Base-by-base conservation (phyloP, 2,329 filamentous ascomycete species). In the Chrysoporthe cubensis region DNA sequence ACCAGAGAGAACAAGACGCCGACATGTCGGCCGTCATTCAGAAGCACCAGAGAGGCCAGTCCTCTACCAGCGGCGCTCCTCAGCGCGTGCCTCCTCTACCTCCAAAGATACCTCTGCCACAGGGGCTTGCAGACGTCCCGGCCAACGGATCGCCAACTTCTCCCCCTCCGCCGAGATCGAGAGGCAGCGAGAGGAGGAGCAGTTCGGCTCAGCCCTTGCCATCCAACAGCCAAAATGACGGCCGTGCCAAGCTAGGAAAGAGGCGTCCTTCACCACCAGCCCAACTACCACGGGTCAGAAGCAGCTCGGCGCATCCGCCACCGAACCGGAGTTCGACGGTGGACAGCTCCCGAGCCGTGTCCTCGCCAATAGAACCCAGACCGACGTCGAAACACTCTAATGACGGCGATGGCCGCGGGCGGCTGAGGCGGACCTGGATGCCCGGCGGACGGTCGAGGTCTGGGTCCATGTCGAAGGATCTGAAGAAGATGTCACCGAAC, bases 381-480 rank as follows among this genome's bases (percentile, higher is more conserved):
- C 78, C 73, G 6, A 76, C 72, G 21, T 80, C 75, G 62, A 79
- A 71, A 61, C 64, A 74, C 42, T 75, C 79, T 8, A 78, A 78
- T 65, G 78, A 78, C n/a, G 72, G 67, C 16, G 75, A 78, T 46
- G 75, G 73, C 34, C 78, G 82, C 56, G 80, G 80, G n/a, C 80
- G 82, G 44, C 66, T 83, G n/a, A 80, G 85, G 40, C 81, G 79
- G 73, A 87, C 84, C 71, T 88, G 84, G 84, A 76, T 88, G 58
- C 82, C 84, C 0, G 84, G 85, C 16, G 78, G 78, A 32, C 77
- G 84, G 67, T 86, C 85, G 42, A 81, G 85, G 62, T 84, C 85
- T 14, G 83, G 81, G 7, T 65, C 62, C 7, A n/a, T 46, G n/a
- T 88, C 86, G 6, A 74, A 74, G 34, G 78, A 82, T 42, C 59